Evolutionary conservation across 148 eudicot genomes (phyloP), one percentile per base, ranked within the genome.

Genomic region (Heliosperma pusillum): DNA sequence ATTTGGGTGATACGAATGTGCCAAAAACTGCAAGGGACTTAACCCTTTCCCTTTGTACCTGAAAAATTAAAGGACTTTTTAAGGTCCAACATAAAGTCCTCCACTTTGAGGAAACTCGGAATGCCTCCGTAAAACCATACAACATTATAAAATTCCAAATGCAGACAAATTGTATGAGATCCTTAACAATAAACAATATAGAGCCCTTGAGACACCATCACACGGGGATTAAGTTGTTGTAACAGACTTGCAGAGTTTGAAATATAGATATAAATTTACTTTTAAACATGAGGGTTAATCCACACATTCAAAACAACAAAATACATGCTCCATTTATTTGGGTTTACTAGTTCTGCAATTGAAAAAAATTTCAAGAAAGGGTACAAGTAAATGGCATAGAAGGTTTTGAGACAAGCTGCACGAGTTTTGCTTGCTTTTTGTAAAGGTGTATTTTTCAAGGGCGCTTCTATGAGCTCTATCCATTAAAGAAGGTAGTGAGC

Each of bases 1-100:
- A 87, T 86, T 92, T 95, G 29, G 98, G 98, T 69, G 96, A 90
- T 66, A 88, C 89, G 79, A 92, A 74, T 44, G 86, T 76, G 70
- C 98, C 97, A 81, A 92, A 95, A 85, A 89, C 85, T 45, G 98
- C 92, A 62, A 95, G 88, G 29, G 91, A 83, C 80, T 88, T 95
- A 10, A 78, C 70, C 76, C 97, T 85, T 76, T 90, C 91, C 78
- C 81, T 90, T 53, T 87, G 87, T 66, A 86, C 89, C 97, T 94
- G 76, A 16, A 70, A 10, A 47, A 67, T 21, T 50, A 58, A 71
- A 7, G 27, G 66, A 44, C 24, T 70, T 33, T 6, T 50, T 73
- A 2, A 40, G 21, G 56, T 33, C 61, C 10, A 10, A 58, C 3
- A 9, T 21, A 20, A 69, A 44, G 50, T 50, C 29, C 19, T 55